Base-by-base conservation (phyloP, 1,284 basidiomycete species). In the Leccinum pseudoinsigne region DNA sequence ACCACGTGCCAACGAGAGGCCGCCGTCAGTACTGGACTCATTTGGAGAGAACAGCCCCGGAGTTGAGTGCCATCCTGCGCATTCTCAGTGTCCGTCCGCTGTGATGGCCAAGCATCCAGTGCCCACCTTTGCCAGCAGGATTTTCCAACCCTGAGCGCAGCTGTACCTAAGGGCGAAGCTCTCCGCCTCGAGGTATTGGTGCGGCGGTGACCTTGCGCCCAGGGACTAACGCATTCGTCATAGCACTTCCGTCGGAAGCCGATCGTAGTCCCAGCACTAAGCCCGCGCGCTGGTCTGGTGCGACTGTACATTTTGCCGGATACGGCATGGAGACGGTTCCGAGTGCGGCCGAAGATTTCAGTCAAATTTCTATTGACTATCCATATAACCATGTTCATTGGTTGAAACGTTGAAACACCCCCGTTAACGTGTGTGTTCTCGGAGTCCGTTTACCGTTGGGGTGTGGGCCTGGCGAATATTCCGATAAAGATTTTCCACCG, bases 151-250 rank as follows among this genome's bases (percentile, higher is more conserved):
- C 71, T 77, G 73, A 71, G 59, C 68, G 71, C 58, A 67, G 72
- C 67, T 69, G 64, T 74, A 76, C 75, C 74, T 74, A 75, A 77
- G 59, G 57, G 70, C 50, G 66, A 76, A 69, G 60, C 51, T 66
- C 68, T 63, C 16, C 38, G 74, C 73, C 73, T 77, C 73, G 73
- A 76, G 73, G 73, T 67, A 69, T 75, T 47, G 61, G 75, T 75
- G 76, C 70, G 74, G 74, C 68, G 61, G 63, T 55, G 62, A 60
- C 62, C 63, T 76, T 74, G 71, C 74, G 74, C 69, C 71, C 64
- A 69, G 67, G 66, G 64, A 70, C 68, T 55, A 60, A 66, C 66
- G 66, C 57, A 72, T 69, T 74, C 69, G 71, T 75, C 74, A 75
- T 74, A 57, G 62, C 26, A 59, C 66, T 59, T 67, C 62, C 66